phyloP scores from a whole-genome alignment of 176 grass and related monocot genomes.

The Triticum monococcum region DNA sequence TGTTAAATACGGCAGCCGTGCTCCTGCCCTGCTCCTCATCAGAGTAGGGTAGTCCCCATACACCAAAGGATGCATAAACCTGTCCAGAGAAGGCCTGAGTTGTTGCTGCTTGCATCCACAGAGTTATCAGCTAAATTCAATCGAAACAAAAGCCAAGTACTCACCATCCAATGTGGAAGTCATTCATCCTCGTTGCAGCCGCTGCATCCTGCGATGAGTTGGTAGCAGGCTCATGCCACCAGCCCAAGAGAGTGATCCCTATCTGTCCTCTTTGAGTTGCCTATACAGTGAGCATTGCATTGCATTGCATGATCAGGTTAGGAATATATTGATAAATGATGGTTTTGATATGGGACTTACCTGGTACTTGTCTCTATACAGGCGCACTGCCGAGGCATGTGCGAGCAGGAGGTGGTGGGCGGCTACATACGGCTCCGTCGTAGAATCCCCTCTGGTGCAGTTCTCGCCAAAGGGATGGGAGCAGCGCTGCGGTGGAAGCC shows the following conservation, averaged over 20 bases:
- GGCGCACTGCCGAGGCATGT: constrained; percentile 43
- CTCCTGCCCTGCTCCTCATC: constrained; percentile 1
- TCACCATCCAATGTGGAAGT: constrained; percentile 82
- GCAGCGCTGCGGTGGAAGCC: constrained; percentile 58
- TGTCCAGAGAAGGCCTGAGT: too few relatives aligned
- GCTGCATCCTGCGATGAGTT: constrained; percentile 37
- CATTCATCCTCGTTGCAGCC: constrained; percentile 58
- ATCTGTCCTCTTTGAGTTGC: constrained; percentile 62
- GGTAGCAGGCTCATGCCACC: constrained; percentile 64
- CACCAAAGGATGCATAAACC: too few relatives aligned
- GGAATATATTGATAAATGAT: neutral
- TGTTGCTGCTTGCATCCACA: neutral
- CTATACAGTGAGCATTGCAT: neutral
- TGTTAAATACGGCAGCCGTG: constrained; percentile 46
- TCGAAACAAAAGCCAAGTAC: neutral
- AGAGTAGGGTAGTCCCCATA: too few relatives aligned
- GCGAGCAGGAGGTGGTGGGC: constrained; percentile 51
- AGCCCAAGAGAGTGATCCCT: constrained; percentile 63
- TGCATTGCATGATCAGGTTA: neutral
- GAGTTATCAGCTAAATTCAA: neutral
- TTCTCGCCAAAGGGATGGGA: constrained; percentile 53
- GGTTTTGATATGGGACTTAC: neutral
- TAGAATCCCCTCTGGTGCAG: constrained; percentile 65
- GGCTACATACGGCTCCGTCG: constrained; percentile 56
- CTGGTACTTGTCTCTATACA: constrained; percentile 55